These are phyloP conservation scores for Syncephalis fuscata DNA, from an alignment of 371 early-diverging fungal species.

Conservation along the genomic window DNA sequence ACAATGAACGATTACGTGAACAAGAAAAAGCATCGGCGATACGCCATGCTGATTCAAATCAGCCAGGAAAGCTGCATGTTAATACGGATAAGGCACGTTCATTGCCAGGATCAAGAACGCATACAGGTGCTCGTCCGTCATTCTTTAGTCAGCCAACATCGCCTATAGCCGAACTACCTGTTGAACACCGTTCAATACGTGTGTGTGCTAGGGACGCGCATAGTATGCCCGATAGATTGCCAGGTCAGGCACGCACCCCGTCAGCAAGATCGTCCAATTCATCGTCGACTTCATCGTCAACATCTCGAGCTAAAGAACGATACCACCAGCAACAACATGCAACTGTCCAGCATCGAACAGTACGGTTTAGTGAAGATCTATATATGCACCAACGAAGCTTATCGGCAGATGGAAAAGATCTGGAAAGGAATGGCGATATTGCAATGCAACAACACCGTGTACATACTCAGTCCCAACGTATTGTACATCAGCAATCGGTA, in stretches of 20 bases:
- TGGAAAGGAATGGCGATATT: neutral
- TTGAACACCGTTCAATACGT: neutral
- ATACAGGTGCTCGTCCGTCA: slow-evolving; percentile 1
- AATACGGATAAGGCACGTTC: slow-evolving; percentile 1
- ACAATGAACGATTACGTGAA: slow-evolving; percentile 12
- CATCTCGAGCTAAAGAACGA: neutral
- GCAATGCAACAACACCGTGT: too few relatives aligned
- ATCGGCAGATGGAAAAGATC: too few relatives aligned
- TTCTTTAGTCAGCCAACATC: neutral
- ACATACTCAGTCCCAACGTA: neutral
- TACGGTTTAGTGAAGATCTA: too few relatives aligned
- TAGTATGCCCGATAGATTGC: slow-evolving; percentile 4
- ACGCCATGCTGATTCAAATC: neutral
- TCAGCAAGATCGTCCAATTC: slow-evolving; percentile 4
- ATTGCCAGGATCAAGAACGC: slow-evolving; percentile 10
- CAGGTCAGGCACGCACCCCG: slow-evolving; percentile 2
- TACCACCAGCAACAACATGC: too few relatives aligned
- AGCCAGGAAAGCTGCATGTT: neutral
- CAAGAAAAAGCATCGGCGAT: slow-evolving; percentile 3
- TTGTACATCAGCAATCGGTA: too few relatives aligned
- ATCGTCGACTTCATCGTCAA: slow-evolving; percentile 4
- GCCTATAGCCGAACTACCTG: neutral
- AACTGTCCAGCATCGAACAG: too few relatives aligned
- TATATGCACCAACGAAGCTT: too few relatives aligned
- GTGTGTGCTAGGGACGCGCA: neutral